A percentile compares a stretch with the other conserved stretches of the same genome.
These are phyloP conservation scores for Pseudophaeomoniella oleicola DNA, from an alignment of 2,329 filamentous ascomycete genomes.

Conservation along the genomic window DNA sequence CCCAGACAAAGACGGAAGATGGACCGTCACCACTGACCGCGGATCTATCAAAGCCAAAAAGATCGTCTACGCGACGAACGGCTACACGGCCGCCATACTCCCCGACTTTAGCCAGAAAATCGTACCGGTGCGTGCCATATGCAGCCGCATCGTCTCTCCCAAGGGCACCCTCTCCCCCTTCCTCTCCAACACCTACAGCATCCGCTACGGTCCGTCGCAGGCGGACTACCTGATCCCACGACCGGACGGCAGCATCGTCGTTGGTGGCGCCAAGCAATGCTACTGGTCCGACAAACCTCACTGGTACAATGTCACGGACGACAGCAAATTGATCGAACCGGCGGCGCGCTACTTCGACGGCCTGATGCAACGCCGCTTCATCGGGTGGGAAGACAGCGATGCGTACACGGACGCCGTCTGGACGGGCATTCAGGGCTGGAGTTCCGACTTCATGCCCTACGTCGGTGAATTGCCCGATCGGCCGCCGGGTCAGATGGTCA, in stretches of 20 bases:
- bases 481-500: constrained; percentile 35
- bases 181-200: constrained; percentile 15
- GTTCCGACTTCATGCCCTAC: constrained; percentile 33
- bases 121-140: constrained; percentile 54
- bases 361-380: constrained; percentile 21
- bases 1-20: background rate
- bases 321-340: constrained; percentile 33
- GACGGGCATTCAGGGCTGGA: constrained; percentile 36
- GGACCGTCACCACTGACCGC: constrained; percentile 45
- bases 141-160: constrained; percentile 15
- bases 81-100: constrained; percentile 61
- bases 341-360: constrained; percentile 21
- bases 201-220: constrained; percentile 12
- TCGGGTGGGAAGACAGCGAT: constrained; percentile 19
- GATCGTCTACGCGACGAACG: constrained; percentile 72
- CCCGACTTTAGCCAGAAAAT: constrained; percentile 56
- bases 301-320: constrained; percentile 32
- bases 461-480: constrained; percentile 33
- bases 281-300: constrained; percentile 13
- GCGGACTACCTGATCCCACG: constrained; percentile 44
- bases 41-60: constrained; percentile 46
- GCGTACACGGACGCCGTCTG: constrained; percentile 19
- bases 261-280: constrained; percentile 43
- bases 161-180: constrained; percentile 9
- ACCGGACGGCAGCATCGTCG: constrained; percentile 38